A percentile compares a stretch with the other conserved stretches of the same genome.
These are phyloP conservation scores for Malassezia nana DNA, from an alignment of 1,284 basidiomycete genomes.

Conservation along the genomic window DNA sequence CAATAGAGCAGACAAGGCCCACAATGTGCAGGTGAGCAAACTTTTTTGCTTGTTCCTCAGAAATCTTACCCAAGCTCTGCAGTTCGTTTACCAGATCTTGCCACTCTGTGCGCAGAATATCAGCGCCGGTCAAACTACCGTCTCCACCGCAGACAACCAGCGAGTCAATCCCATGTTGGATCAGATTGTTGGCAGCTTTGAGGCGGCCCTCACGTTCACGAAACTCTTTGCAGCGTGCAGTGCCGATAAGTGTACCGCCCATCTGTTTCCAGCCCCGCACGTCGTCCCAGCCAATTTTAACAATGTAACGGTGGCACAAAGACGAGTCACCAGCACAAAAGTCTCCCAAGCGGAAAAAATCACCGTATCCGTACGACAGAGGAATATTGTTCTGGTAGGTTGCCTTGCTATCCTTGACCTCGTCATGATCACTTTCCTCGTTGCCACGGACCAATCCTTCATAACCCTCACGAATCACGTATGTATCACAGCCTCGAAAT, in stretches of 20 bases:
- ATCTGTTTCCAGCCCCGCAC: conserved; percentile 77
- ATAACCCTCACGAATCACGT: conserved; percentile 71
- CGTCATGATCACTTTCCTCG: not conserved
- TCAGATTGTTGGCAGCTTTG: conserved; percentile 76
- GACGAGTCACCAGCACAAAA: conserved; percentile 12
- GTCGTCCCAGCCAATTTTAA: conserved; percentile 96
- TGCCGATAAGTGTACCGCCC: conserved; percentile 92
- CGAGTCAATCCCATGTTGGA: conserved; percentile 91
- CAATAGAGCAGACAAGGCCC: conserved; percentile 92
- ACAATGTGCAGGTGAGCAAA: conserved; percentile 86
- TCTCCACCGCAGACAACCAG: conserved; percentile 94
- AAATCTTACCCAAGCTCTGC: conserved; percentile 60
- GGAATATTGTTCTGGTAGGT: not conserved
- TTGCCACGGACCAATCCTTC: conserved; percentile 70
- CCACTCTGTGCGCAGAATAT: conserved; percentile 89
- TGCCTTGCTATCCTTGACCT: not conserved
- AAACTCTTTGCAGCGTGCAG: conserved; percentile 79
- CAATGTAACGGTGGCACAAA: conserved; percentile 69
- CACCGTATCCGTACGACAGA: conserved; percentile 72
- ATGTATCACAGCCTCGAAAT: conserved; percentile 56
- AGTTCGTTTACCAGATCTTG: conserved; percentile 67
- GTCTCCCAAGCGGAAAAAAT: conserved; percentile 69
- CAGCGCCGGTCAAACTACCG: conserved; percentile 88
- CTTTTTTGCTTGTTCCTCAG: conserved; percentile 59
- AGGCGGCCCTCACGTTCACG: conserved; percentile 75